phyloP scores from a whole-genome alignment of 768 basidiomycete species.

The Suillus discolor region DNA sequence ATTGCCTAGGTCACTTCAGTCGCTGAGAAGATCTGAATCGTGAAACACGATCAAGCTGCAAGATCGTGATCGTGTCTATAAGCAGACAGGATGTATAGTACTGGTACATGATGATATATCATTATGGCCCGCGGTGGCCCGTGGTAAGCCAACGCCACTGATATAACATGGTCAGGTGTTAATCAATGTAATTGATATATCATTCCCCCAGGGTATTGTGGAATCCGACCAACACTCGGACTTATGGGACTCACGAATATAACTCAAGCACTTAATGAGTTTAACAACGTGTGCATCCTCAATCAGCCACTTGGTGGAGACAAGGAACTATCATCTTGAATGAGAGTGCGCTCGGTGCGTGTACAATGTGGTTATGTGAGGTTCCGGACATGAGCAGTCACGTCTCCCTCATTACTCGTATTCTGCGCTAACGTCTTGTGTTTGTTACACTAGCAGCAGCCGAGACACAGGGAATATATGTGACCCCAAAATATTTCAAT shows the following conservation, averaged over 20 bases:
- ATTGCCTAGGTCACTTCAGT: background rate
- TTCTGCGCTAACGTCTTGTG: conserved; percentile 14
- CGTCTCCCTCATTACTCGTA: conserved; percentile 7
- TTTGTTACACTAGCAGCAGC: conserved; percentile 38
- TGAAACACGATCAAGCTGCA: too few relatives aligned
- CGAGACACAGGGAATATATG: too few relatives aligned
- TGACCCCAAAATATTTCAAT: too few relatives aligned
- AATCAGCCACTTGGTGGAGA: conserved; percentile 55
- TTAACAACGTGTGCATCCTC: conserved; percentile 67
- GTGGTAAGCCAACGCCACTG: too few relatives aligned
- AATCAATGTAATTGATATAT: too few relatives aligned
- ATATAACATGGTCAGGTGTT: too few relatives aligned
- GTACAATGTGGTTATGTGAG: conserved; percentile 10
- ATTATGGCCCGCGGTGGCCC: too few relatives aligned
- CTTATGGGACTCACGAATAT: conserved; percentile 66
- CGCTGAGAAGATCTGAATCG: too few relatives aligned
- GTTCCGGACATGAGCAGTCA: conserved; percentile 14
- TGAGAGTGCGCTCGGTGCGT: conserved; percentile 28
- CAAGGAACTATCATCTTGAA: conserved; percentile 31
- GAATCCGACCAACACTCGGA: conserved; percentile 51
- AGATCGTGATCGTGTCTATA: too few relatives aligned
- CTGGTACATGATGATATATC: too few relatives aligned
- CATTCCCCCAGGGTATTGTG: too few relatives aligned
- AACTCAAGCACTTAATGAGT: conserved; percentile 63
- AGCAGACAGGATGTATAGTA: too few relatives aligned